These are phyloP conservation scores for Alternaria novae-zelandiae DNA, from an alignment of 2,329 filamentous ascomycete species.

Conservation along the genomic window DNA sequence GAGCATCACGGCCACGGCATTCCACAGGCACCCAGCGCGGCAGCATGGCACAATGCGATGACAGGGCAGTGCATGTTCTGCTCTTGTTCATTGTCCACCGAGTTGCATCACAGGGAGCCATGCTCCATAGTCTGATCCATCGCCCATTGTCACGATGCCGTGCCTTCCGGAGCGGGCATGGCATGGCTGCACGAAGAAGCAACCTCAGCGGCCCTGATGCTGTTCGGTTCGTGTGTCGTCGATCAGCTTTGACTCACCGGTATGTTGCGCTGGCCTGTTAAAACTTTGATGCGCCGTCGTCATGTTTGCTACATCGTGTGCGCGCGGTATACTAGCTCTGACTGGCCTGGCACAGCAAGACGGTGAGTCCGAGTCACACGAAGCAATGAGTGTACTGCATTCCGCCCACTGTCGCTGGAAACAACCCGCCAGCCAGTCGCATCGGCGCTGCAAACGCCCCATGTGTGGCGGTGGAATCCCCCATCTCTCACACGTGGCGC, in stretches of 20 bases:
- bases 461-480: slow-evolving; percentile 20
- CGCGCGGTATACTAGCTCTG: background rate
- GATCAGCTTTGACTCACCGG: slow-evolving; percentile 7
- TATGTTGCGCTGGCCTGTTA: slow-evolving; percentile 16
- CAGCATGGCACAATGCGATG: background rate
- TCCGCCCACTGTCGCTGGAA: slow-evolving; percentile 7
- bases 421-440: slow-evolving; percentile 19
- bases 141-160: slow-evolving; percentile 12
- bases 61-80: background rate
- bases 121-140: background rate
- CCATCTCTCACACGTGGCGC: slow-evolving; percentile 33
- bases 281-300: slow-evolving; percentile 19
- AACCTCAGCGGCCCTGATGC: slow-evolving; percentile 1
- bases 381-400: slow-evolving; percentile 10
- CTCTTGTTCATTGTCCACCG: background rate
- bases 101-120: background rate
- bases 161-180: slow-evolving; percentile 16
- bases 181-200: slow-evolving; percentile 5
- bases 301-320: slow-evolving; percentile 1
- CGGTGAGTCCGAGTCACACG: slow-evolving; percentile 16
- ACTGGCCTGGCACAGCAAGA: slow-evolving; percentile 6
- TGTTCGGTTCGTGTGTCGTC: slow-evolving; percentile 6
- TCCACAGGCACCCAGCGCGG: background rate
- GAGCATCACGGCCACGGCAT: background rate
- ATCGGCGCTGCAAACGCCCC: slow-evolving; percentile 12